Base-by-base conservation (phyloP, 148 eudicot species). In the Rhododendron simsii region DNA sequence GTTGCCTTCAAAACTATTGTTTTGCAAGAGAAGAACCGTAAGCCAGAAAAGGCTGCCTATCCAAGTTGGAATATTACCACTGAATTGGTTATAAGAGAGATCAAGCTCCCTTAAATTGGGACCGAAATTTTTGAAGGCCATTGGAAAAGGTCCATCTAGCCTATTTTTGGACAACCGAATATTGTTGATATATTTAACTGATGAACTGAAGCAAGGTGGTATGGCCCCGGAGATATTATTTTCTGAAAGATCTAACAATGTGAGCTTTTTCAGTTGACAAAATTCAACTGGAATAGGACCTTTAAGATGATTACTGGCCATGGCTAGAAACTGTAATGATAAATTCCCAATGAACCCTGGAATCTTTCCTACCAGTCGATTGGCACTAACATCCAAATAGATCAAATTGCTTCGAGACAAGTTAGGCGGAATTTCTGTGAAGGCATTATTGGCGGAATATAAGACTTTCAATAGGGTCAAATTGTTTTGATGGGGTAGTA, bases 281-380 rank as follows among this genome's bases (percentile, higher is more conserved):
- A 78, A 78, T 45, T 78, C 81, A 10, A 13, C 11, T 10, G 81
- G 81, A 23, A 78, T 78, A 23, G 55, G 57, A 44, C 85, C 82
- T 21, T 35, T 18, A 26, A 86, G 82, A 12, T 75, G 20, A 75
- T 86, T 87, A 5, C 28, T 15, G 2, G 45, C 16, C 86, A 87
- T 26, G 30, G 5, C 37, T 37, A 82, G 76, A 21, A 28, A 2
- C 2, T 1, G 1, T 2, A 81, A 44, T 0, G 13, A 0, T 7
- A 7, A 5, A 10, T 20, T 48, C 8, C 86, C 80, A 21, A 84
- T 30, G 63, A 37, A 84, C 5, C 12, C 18, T 26, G 57, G 57
- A 51, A 53, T 53, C 18, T 53, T 53, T 14, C 59, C 86, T 8
- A 63, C 78, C 59, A 83, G 45, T 8, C 11, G 11, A 63, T 87